phyloP scores from a whole-genome alignment of 805 yeast genomes.

The Myxozyma udenii region DNA sequence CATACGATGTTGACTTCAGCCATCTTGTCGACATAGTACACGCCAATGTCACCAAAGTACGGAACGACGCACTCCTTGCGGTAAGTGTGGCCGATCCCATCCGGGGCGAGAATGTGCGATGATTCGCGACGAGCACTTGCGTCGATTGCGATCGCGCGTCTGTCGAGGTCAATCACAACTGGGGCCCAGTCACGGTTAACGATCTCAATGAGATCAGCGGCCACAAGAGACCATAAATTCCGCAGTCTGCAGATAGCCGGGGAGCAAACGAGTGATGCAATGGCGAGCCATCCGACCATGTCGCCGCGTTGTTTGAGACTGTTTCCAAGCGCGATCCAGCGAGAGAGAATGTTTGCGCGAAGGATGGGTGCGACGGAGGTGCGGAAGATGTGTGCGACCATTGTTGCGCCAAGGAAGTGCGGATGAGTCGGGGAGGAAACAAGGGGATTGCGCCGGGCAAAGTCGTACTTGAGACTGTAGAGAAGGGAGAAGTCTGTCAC shows the following conservation, averaged over 20 bases:
- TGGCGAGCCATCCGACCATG: conserved; percentile 91
- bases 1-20: conserved; percentile 11
- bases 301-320: conserved; percentile 76
- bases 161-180: conserved; percentile 81
- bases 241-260: conserved; percentile 73
- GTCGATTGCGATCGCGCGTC: conserved; percentile 61
- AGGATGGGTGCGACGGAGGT: background rate
- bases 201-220: conserved; percentile 54
- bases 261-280: conserved; percentile 78
- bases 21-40: conserved; percentile 43
- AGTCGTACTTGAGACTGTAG: conserved; percentile 46
- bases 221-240: conserved; percentile 71
- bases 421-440: conserved; percentile 68
- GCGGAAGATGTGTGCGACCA: conserved; percentile 63
- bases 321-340: conserved; percentile 85
- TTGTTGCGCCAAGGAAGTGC: conserved; percentile 73
- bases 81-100: conserved; percentile 75
- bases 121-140: conserved; percentile 53
- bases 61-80: conserved; percentile 78
- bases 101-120: conserved; percentile 77
- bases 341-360: conserved; percentile 64
- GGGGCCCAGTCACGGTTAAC: conserved; percentile 88
- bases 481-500: conserved; percentile 72
- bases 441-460: conserved; percentile 64
- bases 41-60: conserved; percentile 80